Evolutionary conservation across 2,329 filamentous ascomycete species (phyloP).

Genomic region (Xylariomycetidae sp.): DNA sequence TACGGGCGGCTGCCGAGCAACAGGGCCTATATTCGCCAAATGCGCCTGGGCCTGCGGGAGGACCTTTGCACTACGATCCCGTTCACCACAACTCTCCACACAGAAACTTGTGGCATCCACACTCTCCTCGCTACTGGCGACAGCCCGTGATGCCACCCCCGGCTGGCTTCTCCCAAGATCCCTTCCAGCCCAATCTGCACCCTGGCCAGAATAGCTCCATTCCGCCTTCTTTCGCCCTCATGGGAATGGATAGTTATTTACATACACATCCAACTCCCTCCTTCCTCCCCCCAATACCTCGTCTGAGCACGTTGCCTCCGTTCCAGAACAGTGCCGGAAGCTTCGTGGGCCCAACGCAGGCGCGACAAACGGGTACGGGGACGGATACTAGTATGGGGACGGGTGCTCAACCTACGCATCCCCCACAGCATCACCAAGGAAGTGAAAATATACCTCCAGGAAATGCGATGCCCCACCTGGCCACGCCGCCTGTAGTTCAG

Average conservation of each 20-base stretch:
- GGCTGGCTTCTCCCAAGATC: neutral
- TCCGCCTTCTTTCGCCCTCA: neutral
- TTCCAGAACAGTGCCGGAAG: no score
- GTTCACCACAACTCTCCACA: constrained; percentile 8
- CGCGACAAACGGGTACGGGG: no score
- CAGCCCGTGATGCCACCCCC: constrained; percentile 1
- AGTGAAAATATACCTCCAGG: no score
- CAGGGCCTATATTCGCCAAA: constrained; percentile 15
- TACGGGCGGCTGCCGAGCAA: constrained; percentile 20
- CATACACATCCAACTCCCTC: no score
- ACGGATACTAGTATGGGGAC: no score
- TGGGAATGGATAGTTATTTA: neutral
- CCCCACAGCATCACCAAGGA: no score
- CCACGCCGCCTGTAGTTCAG: no score
- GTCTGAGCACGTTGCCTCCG: no score
- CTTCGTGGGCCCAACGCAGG: no score
- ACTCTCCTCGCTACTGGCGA: constrained; percentile 2
- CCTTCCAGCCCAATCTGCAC: neutral
- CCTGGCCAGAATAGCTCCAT: neutral
- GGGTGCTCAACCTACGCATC: no score
- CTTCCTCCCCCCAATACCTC: no score
- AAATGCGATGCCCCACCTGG: no score
- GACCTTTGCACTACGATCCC: constrained; percentile 18
- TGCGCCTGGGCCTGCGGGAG: constrained; percentile 10
- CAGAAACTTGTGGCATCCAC: constrained; percentile 7